A percentile compares a stretch with the other conserved stretches of the same genome.
phyloP scores from a whole-genome alignment of 78 protist genomes.

The Protostelium mycophagum region DNA sequence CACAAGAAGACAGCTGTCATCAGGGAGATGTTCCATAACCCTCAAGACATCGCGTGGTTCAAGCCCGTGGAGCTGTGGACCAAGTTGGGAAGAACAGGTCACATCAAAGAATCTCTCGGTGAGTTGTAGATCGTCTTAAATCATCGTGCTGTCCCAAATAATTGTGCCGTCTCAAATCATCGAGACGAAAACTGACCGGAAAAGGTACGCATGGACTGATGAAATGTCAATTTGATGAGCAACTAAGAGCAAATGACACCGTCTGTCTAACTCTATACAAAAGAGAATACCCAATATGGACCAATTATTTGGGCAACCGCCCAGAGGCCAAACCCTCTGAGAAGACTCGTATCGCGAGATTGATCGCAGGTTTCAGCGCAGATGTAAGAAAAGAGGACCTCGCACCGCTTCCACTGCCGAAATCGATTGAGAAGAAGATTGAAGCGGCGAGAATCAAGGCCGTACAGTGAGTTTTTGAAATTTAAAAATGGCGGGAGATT shows the following conservation, averaged over 20 bases:
- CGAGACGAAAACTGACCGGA: neutral
- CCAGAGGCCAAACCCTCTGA: neutral
- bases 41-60: conserved; percentile 95
- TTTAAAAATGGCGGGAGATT: no score
- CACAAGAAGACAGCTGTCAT: conserved; percentile 74
- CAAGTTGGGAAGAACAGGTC: conserved; percentile 90
- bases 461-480: neutral
- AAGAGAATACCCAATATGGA: conserved; percentile 95
- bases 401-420: neutral
- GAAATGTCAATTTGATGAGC: conserved; percentile 81
- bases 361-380: neutral
- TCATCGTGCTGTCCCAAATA: no score
- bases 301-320: neutral
- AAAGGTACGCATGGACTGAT: conserved; percentile 58
- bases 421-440: neutral
- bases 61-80: conserved; percentile 96
- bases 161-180: no score
- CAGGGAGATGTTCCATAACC: conserved; percentile 93
- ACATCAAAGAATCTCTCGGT: conserved; percentile 89
- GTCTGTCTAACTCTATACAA: conserved; percentile 95
- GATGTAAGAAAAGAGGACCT: neutral
- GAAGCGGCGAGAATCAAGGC: neutral
- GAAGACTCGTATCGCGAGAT: neutral
- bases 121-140: neutral
- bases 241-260: conserved; percentile 81